Evolutionary conservation across 371 early-diverging fungal genomes (phyloP), one percentile per base, ranked within the genome.

Genomic region (Mortierella sp.): DNA sequence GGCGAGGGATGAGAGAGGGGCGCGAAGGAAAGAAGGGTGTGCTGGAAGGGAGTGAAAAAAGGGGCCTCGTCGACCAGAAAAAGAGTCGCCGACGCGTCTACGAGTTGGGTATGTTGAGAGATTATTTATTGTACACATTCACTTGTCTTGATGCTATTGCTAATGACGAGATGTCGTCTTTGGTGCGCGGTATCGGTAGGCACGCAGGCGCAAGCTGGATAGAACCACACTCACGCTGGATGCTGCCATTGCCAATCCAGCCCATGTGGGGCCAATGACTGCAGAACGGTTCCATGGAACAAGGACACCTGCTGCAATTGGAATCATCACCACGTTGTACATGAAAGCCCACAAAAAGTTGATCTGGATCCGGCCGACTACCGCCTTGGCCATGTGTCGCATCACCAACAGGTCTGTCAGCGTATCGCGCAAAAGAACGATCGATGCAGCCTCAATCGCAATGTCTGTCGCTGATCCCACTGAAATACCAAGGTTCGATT

Each of bases 261-360:
- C 95, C 74, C 93, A 80, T 68, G 89, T 85, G 6, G 94, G 91
- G 25, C 86, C 87, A 19, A 94, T 72, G 39, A 78, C 83, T 0
- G 77, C 76, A 16, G 60, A 65, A 14, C 67, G 70, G 45, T 51
- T 71, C 62, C 67, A 54, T 0, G 89, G 85, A 27, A 86, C 91
- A 3, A 93, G 80, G 19, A 90, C 83, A 21, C 95, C 95, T 0
- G 91, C 91, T 0, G 95, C 95, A 54, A 94, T 81, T 8, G 94
- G 94, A 19, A 95, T 90, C 28, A 92, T 90, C 25, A 91, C 58
- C 1, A 79, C 58, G 52, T 95, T 95, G 64, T 93, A 95, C 37
- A 86, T 73, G 61, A 94, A 89, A 0, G 95, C 95, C 92, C 93
- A 93, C 4, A 83, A 45, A 68, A 95, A 88, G 76, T 95, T 95